These are phyloP conservation scores for Aspergillus mulundensis DNA, from an alignment of 495 filamentous ascomycete species.

Conservation along the genomic window DNA sequence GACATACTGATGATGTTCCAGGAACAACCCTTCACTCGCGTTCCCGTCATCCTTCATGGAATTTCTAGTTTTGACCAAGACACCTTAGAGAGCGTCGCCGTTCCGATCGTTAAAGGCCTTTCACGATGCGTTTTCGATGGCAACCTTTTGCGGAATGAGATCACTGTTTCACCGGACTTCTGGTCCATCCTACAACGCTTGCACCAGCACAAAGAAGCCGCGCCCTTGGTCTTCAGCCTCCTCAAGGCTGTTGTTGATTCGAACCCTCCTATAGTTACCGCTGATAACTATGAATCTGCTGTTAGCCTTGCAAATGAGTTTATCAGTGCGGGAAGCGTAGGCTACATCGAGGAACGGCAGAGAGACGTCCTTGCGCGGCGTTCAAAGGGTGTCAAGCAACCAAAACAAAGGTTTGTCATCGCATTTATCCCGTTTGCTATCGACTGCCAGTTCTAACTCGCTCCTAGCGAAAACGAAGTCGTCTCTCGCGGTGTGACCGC, in stretches of 20 bases:
- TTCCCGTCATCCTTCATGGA: slow-evolving; percentile 87
- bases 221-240: slow-evolving; percentile 76
- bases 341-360: slow-evolving; percentile 74
- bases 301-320: slow-evolving; percentile 85
- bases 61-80: slow-evolving; percentile 83
- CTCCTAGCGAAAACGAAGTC: slow-evolving; percentile 61
- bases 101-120: slow-evolving; percentile 72
- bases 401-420: slow-evolving; percentile 53
- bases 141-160: slow-evolving; percentile 76
- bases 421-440: background rate
- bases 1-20: slow-evolving; percentile 36
- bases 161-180: slow-evolving; percentile 94
- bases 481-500: slow-evolving; percentile 78
- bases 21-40: slow-evolving; percentile 86
- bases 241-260: slow-evolving; percentile 66
- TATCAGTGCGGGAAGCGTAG: slow-evolving; percentile 77
- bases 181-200: slow-evolving; percentile 87
- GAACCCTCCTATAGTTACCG: slow-evolving; percentile 70
- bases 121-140: slow-evolving; percentile 72
- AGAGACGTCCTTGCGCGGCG: slow-evolving; percentile 55
- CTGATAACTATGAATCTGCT: slow-evolving; percentile 90
- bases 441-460: background rate
- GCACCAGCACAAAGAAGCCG: slow-evolving; percentile 60
- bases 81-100: slow-evolving; percentile 68
- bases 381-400: slow-evolving; percentile 50